Evolutionary conservation across 352 stramenopile species (phyloP), one percentile per base, ranked within the genome.

Genomic region (Phytophthora sansomeana): DNA sequence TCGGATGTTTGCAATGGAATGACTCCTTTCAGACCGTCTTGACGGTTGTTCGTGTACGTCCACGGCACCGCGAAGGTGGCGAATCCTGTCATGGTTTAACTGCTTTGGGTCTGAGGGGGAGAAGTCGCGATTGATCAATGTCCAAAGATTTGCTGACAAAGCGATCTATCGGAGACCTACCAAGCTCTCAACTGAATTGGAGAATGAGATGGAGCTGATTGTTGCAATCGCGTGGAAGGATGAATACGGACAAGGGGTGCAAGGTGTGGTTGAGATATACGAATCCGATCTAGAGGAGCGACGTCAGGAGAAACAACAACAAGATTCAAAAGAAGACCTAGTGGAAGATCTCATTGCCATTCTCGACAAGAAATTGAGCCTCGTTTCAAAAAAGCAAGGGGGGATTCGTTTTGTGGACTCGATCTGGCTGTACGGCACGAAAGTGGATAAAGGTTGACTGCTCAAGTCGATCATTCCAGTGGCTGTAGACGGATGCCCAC

Each of bases 361-460:
- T 10, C 26, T 59, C 21, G 50, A 39, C 38, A 29, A 48, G 51
- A 59, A 50, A 29, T 26, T 46, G n/a, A 16, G 8, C 4, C 19
- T 30, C 6, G 16, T 48, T 7, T 14, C 21, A 6, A n/a, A 8
- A 8, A 46, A 58, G 4, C 21, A 49, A 26, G 5, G 21, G 9
- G 35, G 33, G 4, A 0, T 5, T 16, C 16, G 28, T 6, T 5
- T 26, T 7, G 51, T 59, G 36, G n/a, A 30, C 4, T 17, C 36
- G 8, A 28, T 59, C 13, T 29, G 46, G 36, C n/a, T 59, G 51
- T 59, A 58, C 29, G 51, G 51, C 3, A 39, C 11, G 16, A 21
- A 16, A 38, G 9, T 49, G 0, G 11, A 19, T 21, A 10, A 3
- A 1, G 9, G 3, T 4, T 28, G 38, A 30, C 16, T 13, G 14